Evolutionary conservation across 1,139 yeast genomes (phyloP), one percentile per base, ranked within the genome.

Genomic region (Pichia sp.): DNA sequence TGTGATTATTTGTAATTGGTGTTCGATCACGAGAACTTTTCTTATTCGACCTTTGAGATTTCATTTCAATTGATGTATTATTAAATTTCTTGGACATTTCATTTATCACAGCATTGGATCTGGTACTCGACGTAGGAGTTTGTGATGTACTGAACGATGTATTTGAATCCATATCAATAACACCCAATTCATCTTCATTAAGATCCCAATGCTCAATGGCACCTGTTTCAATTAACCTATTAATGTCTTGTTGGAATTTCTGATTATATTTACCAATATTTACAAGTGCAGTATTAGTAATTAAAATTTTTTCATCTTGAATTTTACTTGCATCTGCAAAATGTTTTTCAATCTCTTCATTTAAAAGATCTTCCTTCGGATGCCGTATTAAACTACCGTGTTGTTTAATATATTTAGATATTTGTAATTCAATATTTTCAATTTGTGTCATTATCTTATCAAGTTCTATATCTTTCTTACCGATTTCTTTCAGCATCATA

Each of bases 271-370:
- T 84, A 1, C 92, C 72, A 16, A 89, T 78, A 29, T 84, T 64
- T 60, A 83, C 87, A 43, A 88, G 70, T 2, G 95, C 92, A 1
- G 96, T 88, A 59, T 88, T 86, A 4, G 97, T 86, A 44, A 90
- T 66, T 22, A 82, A 68, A 43, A 85, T 78, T 68, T 92, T 92
- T 53, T 86, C 95, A 54, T 78, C 76, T 62, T 90, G 97, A 35
- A 87, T 60, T 48, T 71, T 72, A 53, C 76, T 72, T 12, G 85
- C 80, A 45, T 71, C 67, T 40, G 73, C 76, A 70, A 83, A 78
- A 50, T 85, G 94, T 42, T 83, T 84, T 42, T 79, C 76, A 7
- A 92, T 84, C 59, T 83, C 83, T 37, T 77, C 73, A 57, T 77
- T 76, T 12, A 85, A 62, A 54, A 77, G 83, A 40, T 71, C 79